Base-by-base conservation (phyloP, 768 basidiomycete genomes). In the Boletus rubroflammeus region DNA sequence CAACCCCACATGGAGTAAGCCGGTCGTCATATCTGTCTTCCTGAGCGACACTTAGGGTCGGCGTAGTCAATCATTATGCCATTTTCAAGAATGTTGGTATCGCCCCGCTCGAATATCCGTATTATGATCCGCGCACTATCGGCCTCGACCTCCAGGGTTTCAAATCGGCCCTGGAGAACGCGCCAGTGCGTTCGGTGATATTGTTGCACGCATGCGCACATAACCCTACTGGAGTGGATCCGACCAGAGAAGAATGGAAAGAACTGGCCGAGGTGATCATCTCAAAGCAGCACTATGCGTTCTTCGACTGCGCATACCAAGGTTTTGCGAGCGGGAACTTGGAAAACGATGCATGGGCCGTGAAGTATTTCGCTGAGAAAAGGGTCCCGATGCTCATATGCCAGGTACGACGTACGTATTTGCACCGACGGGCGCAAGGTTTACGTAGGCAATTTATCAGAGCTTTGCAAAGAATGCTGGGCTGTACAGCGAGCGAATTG, bases 391-490 rank as follows among this genome's bases (percentile, higher is more conserved):
- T 92, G 76, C 82, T 90, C 47, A 79, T 98, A 41, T 98, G 95
- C 76, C 91, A 93, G 86, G 90, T 88, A 10, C 31, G 61, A 21
- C 25, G 19, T n/a, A 23, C 34, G 35, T 42, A 19, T 49, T 41
- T 15, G 43, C 52, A 55, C 21, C 26, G 2, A 19, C 35, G 17
- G 35, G 35, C 29, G 40, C 31, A 9, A 11, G 11, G 39, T 40
- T 70, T 11, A 72, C 53, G 41, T 41, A 31, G 31, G 19, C 15
- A 1, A 50, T 23, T 7, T 32, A 32, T 49, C 75, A 98, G 89
- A 94, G 91, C 69, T 99, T 97, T 74, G 96, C 97, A 29, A 95
- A 96, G 79, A 96, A 96, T 67, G 93, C 93, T 26, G 96, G 95
- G 19, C 68, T 98, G 69, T 98, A 98, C 68, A 88, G 92, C 23